These are phyloP conservation scores for Nakazawaea wyomingensis DNA, from an alignment of 805 yeast species.

Conservation along the genomic window DNA sequence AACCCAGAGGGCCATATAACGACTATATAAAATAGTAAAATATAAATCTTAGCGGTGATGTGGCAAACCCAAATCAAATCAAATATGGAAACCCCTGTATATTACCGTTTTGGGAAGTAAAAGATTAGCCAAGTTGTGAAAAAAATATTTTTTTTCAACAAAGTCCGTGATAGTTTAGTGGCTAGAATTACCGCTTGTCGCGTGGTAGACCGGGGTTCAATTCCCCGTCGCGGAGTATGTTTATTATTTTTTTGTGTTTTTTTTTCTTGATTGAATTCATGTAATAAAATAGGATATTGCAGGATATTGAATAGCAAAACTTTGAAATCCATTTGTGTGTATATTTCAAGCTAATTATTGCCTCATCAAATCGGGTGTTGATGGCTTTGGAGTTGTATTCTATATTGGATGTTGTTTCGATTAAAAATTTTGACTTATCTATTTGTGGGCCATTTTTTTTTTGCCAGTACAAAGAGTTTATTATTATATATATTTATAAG, in stretches of 20 bases:
- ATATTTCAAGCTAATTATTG: too few relatives aligned
- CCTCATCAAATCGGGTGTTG: too few relatives aligned
- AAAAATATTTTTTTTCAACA: neutral
- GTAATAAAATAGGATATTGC: too few relatives aligned
- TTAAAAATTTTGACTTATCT: neutral
- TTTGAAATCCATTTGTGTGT: too few relatives aligned
- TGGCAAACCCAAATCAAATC: too few relatives aligned
- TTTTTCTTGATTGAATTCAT: neutral
- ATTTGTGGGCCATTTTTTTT: neutral
- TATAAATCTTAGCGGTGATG: too few relatives aligned
- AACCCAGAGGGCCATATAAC: too few relatives aligned
- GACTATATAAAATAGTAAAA: too few relatives aligned
- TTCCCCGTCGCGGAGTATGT: slow-evolving; percentile 37
- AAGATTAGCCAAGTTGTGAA: neutral
- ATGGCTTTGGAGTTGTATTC: too few relatives aligned
- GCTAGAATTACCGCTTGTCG: slow-evolving; percentile 37
- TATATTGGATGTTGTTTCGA: too few relatives aligned
- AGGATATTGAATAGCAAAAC: too few relatives aligned
- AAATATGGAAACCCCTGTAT: too few relatives aligned
- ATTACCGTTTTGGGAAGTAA: neutral
- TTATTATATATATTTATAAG: neutral
- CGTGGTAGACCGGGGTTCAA: slow-evolving; percentile 38
- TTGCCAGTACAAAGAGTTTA: neutral
- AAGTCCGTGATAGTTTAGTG: slow-evolving; percentile 35
- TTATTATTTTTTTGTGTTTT: slow-evolving; percentile 13